Conservation (phyloP, 495 filamentous ascomycete species). For the Hypoxylon crocopeplum region DNA sequence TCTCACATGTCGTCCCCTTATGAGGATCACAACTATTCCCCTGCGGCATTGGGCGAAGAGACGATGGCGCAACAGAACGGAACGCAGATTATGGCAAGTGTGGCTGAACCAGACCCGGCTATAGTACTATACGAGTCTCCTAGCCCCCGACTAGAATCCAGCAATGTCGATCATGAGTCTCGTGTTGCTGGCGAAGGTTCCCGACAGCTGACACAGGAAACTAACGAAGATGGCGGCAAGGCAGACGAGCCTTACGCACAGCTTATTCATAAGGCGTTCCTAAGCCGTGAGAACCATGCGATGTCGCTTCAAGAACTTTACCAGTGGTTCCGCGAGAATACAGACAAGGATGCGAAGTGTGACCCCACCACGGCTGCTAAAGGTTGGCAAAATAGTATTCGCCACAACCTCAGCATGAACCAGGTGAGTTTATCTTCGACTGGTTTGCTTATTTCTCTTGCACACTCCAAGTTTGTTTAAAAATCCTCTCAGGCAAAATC, state of each 20-base stretch:
- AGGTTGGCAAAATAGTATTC: slow-evolving; percentile 97
- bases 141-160: too few species aligned
- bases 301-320: slow-evolving; percentile 90
- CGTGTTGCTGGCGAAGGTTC: too few species aligned
- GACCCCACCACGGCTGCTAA: too few species aligned
- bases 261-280: slow-evolving; percentile 79
- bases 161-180: too few species aligned
- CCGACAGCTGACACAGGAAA: too few species aligned
- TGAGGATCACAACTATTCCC: background rate
- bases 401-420: slow-evolving; percentile 98
- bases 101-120: too few species aligned
- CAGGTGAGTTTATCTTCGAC: slow-evolving; percentile 62
- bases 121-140: too few species aligned
- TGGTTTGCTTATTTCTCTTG: background rate
- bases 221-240: slow-evolving; percentile 35
- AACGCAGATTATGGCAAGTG: too few species aligned
- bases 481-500: too few species aligned
- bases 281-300: slow-evolving; percentile 64
- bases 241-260: slow-evolving; percentile 77
- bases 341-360: slow-evolving; percentile 68
- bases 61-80: slow-evolving; percentile 13
- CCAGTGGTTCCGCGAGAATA: slow-evolving; percentile 85
- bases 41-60: background rate
- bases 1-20: slow-evolving; percentile 5
- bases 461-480: slow-evolving; percentile 1